Conservation (phyloP, 2,329 filamentous ascomycete genomes). For the Penicillium olsonii region DNA sequence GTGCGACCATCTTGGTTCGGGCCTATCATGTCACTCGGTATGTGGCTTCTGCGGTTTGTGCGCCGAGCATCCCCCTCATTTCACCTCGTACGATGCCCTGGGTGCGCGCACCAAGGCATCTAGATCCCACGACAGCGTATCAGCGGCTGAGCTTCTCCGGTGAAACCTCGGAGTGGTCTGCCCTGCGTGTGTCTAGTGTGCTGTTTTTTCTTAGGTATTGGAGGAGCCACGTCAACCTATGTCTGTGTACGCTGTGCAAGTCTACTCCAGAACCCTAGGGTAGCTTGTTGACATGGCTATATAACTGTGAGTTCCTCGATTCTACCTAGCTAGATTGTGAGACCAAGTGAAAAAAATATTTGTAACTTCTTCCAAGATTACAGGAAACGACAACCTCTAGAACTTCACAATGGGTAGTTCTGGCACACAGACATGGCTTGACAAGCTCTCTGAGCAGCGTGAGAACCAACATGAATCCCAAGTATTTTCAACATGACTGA, state of each 20-base stretch:
- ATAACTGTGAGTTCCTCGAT: not conserved
- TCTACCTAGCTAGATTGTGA: too few relatives aligned
- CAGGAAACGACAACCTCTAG: not conserved
- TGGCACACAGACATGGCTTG: slow-evolving; percentile 15
- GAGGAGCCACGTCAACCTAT: not conserved
- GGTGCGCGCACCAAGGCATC: not conserved
- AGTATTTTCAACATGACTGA: too few relatives aligned
- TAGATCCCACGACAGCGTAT: not conserved
- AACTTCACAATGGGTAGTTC: slow-evolving; percentile 10
- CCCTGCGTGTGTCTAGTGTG: slow-evolving; percentile 11
- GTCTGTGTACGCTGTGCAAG: too few relatives aligned
- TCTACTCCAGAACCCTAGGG: too few relatives aligned
- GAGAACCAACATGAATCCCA: too few relatives aligned
- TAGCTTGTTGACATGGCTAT: not conserved
- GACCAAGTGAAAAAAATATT: too few relatives aligned
- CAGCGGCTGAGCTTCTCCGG: not conserved
- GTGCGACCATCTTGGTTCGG: not conserved
- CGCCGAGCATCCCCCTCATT: not conserved
- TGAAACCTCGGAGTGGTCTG: not conserved
- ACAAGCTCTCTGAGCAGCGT: slow-evolving; percentile 18
- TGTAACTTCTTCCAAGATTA: too few relatives aligned
- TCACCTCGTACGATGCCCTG: slow-evolving; percentile 9
- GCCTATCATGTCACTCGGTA: not conserved
- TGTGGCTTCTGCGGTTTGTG: slow-evolving; percentile 6
- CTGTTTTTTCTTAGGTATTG: not conserved